phyloP scores from a whole-genome alignment of 1,139 yeast species.

The Groenewaldozyma auringiensis region DNA sequence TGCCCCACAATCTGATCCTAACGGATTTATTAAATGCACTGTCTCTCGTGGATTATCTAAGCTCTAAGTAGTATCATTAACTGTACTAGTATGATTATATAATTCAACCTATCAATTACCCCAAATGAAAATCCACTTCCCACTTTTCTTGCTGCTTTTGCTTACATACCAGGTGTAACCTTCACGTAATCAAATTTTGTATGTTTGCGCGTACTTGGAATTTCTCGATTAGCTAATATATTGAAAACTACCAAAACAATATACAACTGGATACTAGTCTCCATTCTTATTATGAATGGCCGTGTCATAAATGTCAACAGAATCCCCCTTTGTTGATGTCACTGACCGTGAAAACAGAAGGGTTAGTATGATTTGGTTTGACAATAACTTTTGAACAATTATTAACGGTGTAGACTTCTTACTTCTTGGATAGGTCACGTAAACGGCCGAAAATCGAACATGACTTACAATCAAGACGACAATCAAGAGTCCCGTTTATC shows the following conservation, averaged over 20 bases:
- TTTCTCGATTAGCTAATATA: no score
- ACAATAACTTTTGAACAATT: background rate
- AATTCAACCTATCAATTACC: no score
- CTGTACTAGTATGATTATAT: no score
- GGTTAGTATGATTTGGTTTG: constrained; percentile 8
- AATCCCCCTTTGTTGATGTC: constrained; percentile 1
- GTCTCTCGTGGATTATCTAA: constrained; percentile 48
- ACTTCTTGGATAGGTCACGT: constrained; percentile 3
- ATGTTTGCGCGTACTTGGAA: no score
- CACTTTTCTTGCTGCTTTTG: no score
- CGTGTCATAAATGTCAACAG: background rate
- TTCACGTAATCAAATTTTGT: no score
- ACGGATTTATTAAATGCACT: constrained; percentile 80
- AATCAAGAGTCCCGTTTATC: constrained; percentile 30
- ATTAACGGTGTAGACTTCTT: constrained; percentile 1
- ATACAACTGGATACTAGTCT: no score
- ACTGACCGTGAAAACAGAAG: constrained; percentile 14
- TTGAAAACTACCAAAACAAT: no score
- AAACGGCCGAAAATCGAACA: background rate
- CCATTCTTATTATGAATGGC: no score
- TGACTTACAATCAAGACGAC: constrained; percentile 1
- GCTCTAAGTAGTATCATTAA: constrained; percentile 18
- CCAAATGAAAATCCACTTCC: no score
- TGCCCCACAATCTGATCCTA: constrained; percentile 89
- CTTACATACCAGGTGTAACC: no score